These are phyloP conservation scores for Pseudoperonospora humuli DNA, from an alignment of 352 stramenopile species.

Conservation along the genomic window DNA sequence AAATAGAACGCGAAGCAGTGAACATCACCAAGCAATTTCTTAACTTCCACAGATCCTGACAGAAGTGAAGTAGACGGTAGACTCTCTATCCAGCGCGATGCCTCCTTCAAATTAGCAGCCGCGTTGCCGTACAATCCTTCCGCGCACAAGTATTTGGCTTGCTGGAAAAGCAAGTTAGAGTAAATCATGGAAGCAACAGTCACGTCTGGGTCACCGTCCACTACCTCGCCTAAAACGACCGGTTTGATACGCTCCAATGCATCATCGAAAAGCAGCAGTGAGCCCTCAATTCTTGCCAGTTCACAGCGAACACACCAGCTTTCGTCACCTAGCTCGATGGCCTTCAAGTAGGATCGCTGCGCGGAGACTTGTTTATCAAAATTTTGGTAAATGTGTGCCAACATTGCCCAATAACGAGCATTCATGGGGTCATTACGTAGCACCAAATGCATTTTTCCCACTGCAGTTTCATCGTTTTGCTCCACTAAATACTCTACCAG, in stretches of 20 bases:
- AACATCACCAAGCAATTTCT: slow-evolving; percentile 75
- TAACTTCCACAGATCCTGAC: slow-evolving; percentile 27
- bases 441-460: slow-evolving; percentile 64
- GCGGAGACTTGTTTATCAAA: slow-evolving; percentile 75
- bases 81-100: slow-evolving; percentile 40
- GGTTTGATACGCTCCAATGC: slow-evolving; percentile 51
- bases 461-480: slow-evolving; percentile 52
- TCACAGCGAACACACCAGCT: slow-evolving; percentile 70
- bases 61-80: slow-evolving; percentile 22
- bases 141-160: slow-evolving; percentile 67
- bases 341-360: slow-evolving; percentile 71
- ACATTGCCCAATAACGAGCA: slow-evolving; percentile 54
- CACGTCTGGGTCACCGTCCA: slow-evolving; percentile 14
- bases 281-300: slow-evolving; percentile 71
- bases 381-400: slow-evolving; percentile 74
- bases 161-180: slow-evolving; percentile 61
- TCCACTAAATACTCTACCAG: slow-evolving; percentile 66
- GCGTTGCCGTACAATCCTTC: slow-evolving; percentile 70
- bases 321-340: slow-evolving; percentile 59
- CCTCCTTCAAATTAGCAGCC: slow-evolving; percentile 49
- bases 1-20: slow-evolving; percentile 82
- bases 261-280: slow-evolving; percentile 59
- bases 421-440: slow-evolving; percentile 65
- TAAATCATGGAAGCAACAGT: slow-evolving; percentile 50
- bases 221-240: slow-evolving; percentile 24